A percentile compares a stretch with the other conserved stretches of the same genome.
phyloP scores from a whole-genome alignment of 768 basidiomycete species.

The Tulasnella calospora region DNA sequence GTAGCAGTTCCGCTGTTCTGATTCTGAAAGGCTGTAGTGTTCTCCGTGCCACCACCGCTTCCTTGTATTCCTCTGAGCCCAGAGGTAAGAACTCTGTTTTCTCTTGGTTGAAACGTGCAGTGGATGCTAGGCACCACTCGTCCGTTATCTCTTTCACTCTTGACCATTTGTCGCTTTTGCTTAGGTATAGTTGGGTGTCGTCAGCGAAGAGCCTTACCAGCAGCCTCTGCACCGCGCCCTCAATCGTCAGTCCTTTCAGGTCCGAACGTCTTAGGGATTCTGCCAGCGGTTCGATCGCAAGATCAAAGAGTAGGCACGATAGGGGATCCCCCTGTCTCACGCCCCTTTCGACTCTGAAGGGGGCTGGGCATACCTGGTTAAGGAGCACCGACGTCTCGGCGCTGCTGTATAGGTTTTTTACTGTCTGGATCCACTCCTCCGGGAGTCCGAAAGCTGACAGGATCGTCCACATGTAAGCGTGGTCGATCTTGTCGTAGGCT shows the following conservation, averaged over 20 bases:
- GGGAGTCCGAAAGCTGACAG: background rate
- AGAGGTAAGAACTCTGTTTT: too few species aligned
- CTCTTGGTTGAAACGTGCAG: too few species aligned
- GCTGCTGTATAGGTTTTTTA: background rate
- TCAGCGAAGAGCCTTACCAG: slow-evolving; percentile 19
- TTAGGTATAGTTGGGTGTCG: too few species aligned
- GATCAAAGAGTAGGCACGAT: too few species aligned
- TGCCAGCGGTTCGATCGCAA: too few species aligned
- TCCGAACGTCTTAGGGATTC: background rate
- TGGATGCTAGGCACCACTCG: too few species aligned
- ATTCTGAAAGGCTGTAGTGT: background rate
- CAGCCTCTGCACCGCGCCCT: slow-evolving; percentile 1
- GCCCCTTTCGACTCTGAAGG: too few species aligned
- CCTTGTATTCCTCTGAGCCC: too few species aligned
- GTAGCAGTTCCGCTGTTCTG: background rate
- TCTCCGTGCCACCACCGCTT: too few species aligned
- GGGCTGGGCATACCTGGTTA: background rate
- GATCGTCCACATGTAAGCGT: slow-evolving; percentile 18
- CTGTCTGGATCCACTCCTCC: background rate
- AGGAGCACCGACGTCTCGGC: slow-evolving; percentile 15
- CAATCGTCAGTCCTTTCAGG: slow-evolving; percentile 25
- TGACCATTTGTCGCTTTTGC: too few species aligned
- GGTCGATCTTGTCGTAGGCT: too few species aligned
- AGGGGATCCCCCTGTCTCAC: too few species aligned
- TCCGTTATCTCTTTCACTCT: slow-evolving; percentile 4